Evolutionary conservation across 2,329 filamentous ascomycete species (phyloP).

Genomic region (Aspergillus hiratsukae): DNA sequence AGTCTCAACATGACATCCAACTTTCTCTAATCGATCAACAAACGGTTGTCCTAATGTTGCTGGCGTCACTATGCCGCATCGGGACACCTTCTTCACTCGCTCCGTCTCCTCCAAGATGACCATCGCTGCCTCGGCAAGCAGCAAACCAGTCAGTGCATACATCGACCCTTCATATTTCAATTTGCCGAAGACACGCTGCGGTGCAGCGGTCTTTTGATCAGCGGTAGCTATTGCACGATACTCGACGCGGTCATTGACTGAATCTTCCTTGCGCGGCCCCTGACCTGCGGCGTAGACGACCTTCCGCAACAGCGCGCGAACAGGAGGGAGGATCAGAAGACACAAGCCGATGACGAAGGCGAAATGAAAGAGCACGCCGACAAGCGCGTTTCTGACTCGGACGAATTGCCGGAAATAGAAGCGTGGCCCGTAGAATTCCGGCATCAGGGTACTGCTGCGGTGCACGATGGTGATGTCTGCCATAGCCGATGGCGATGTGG

Average conservation of each 20-base stretch:
- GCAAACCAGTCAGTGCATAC: constrained; percentile 42
- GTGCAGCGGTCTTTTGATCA: constrained; percentile 30
- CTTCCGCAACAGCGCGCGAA: constrained; percentile 48
- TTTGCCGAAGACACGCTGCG: constrained; percentile 40
- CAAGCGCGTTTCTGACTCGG: constrained; percentile 46
- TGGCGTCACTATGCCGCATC: constrained; percentile 47
- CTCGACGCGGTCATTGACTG: constrained; percentile 36
- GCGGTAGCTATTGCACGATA: constrained; percentile 44
- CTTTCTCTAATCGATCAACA: constrained; percentile 42
- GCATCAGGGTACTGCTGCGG: constrained; percentile 56
- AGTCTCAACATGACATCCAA: constrained; percentile 40
- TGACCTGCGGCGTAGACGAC: constrained; percentile 49
- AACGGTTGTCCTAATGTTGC: constrained; percentile 45
- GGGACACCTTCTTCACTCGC: constrained; percentile 36
- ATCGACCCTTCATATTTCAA: constrained; percentile 39
- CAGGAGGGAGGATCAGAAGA: constrained; percentile 48
- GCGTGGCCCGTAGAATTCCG: constrained; percentile 53
- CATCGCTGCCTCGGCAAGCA: constrained; percentile 44
- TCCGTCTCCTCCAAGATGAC: constrained; percentile 41
- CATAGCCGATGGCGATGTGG: constrained; percentile 49
- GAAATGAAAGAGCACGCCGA: constrained; percentile 48
- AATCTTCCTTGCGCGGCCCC: constrained; percentile 45
- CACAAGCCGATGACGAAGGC: constrained; percentile 43
- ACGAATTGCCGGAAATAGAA: constrained; percentile 58
- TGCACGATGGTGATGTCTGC: constrained; percentile 56